Base-by-base conservation (phyloP, 371 early-diverging fungal genomes). In the Zopfochytrium polystomum region DNA sequence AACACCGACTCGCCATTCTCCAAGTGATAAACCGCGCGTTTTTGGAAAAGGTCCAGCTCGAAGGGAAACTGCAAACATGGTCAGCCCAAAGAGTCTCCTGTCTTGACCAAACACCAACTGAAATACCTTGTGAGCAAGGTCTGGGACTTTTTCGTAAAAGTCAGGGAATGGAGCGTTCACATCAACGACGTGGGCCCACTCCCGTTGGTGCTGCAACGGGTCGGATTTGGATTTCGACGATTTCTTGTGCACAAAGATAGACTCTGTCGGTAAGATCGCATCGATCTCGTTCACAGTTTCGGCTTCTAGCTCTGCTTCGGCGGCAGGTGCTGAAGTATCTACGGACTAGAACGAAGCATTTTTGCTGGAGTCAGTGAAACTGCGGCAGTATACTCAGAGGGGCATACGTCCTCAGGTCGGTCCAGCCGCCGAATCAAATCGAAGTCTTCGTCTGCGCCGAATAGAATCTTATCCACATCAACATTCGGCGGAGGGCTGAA, bases 21-120 rank as follows among this genome's bases (percentile, higher is more conserved):
- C 53, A 99, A 73, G 73, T 94, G 93, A 73, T 95, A 97, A 0
- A 99, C 92, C 0, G 98, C 95, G 49, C 93, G 92, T 73, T 97
- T 98, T 74, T 99, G 99, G 77, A 99, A 99, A n/a, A 85, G 84
- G 72, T 99, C 99, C 50, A 98, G 84, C 73, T 97, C 95, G 66
- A 98, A 99, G 2, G 92, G 89, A 72, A 85, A 98, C 73, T 84
- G 68, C 22, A 68, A 27, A 30, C 22, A 27, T n/a, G n/a, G n/a
- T n/a, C n/a, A n/a, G n/a, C n/a, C n/a, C n/a, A n/a, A n/a, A n/a
- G n/a, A n/a, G n/a, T n/a, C n/a, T n/a, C n/a, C n/a, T 48, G 25
- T 18, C 27, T 9, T 23, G 31, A 13, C 27, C 31, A 25, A 33
- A 23, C 0, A 30, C 15, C 20, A 43, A 11, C 18, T 22, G 20